phyloP scores from a whole-genome alignment of 371 early-diverging fungal species.

The Apophysomyces elegans region DNA sequence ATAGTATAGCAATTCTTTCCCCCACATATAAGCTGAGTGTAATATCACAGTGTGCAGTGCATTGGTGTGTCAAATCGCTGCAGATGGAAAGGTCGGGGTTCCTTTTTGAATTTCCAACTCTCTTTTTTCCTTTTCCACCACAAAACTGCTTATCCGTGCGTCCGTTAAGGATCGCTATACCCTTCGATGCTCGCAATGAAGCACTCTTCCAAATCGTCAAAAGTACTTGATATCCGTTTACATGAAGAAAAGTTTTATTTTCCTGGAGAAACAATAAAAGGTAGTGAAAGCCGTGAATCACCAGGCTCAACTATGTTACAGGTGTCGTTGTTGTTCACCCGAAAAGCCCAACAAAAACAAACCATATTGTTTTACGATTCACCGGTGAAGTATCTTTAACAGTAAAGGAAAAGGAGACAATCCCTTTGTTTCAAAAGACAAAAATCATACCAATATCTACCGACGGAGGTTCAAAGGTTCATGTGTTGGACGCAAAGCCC shows the following conservation, averaged over 20 bases:
- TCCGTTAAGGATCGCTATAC: neutral
- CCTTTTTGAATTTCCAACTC: constrained; percentile 4
- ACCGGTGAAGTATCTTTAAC: constrained; percentile 35
- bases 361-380: constrained; percentile 40
- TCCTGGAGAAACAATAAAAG: constrained; percentile 52
- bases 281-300: constrained; percentile 22
- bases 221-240: constrained; percentile 44
- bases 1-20: too few relatives aligned
- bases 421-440: constrained; percentile 32
- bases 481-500: constrained; percentile 37
- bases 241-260: constrained; percentile 57
- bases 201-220: constrained; percentile 16
- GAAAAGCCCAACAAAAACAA: constrained; percentile 45
- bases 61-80: neutral
- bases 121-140: constrained; percentile 5
- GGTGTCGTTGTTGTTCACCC: constrained; percentile 48
- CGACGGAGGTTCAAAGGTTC: constrained; percentile 23
- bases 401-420: constrained; percentile 41
- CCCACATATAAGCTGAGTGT: too few relatives aligned
- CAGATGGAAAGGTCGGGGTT: neutral
- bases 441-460: constrained; percentile 28
- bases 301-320: constrained; percentile 9
- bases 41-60: too few relatives aligned
- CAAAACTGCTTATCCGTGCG: constrained; percentile 4
- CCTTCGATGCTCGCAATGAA: constrained; percentile 1